Conservation (phyloP, 2,329 filamentous ascomycete species). For the Chrysosporium keratinophilum region DNA sequence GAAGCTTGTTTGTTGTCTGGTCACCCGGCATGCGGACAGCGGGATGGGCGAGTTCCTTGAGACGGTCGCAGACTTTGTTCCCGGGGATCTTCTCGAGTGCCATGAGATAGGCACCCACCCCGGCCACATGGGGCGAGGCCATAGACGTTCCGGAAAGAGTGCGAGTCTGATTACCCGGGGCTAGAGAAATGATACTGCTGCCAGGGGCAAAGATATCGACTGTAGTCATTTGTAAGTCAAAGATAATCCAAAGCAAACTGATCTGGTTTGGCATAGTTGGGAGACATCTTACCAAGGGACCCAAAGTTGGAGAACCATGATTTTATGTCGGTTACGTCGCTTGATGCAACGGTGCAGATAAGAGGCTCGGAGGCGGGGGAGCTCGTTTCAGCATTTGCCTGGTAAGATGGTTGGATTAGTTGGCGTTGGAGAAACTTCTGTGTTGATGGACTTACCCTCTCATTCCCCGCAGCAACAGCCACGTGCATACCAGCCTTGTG, state of each 20-base stretch:
- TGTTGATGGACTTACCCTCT: conserved; percentile 21
- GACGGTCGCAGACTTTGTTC: conserved; percentile 37
- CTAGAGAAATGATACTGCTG: conserved; percentile 42
- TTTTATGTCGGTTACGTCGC: conserved; percentile 24
- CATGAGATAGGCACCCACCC: conserved; percentile 44
- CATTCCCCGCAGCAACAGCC: conserved; percentile 36
- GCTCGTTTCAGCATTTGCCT: background rate
- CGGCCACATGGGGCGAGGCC: conserved; percentile 40
- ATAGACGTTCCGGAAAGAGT: conserved; percentile 30
- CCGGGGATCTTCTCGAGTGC: conserved; percentile 42
- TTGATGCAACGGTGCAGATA: conserved; percentile 36
- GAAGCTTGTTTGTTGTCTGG: conserved; percentile 24
- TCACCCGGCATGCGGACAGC: conserved; percentile 17
- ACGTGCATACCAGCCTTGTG: conserved; percentile 31
- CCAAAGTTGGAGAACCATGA: conserved; percentile 36
- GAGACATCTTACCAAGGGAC: conserved; percentile 22
- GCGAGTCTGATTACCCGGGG: conserved; percentile 41
- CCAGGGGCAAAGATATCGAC: conserved; percentile 51
- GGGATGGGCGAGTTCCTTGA: conserved; percentile 44
- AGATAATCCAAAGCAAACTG: background rate
- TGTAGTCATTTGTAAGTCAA: background rate
- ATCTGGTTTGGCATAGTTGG: background rate
- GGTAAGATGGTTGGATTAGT: background rate
- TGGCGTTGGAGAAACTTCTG: conserved; percentile 17
- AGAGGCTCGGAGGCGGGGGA: conserved; percentile 30